Percentiles rank a stretch among this genome's conserved stretches.
phyloP scores from a whole-genome alignment of 2,329 filamentous ascomycete genomes.

The Colletotrichum acutatum region DNA sequence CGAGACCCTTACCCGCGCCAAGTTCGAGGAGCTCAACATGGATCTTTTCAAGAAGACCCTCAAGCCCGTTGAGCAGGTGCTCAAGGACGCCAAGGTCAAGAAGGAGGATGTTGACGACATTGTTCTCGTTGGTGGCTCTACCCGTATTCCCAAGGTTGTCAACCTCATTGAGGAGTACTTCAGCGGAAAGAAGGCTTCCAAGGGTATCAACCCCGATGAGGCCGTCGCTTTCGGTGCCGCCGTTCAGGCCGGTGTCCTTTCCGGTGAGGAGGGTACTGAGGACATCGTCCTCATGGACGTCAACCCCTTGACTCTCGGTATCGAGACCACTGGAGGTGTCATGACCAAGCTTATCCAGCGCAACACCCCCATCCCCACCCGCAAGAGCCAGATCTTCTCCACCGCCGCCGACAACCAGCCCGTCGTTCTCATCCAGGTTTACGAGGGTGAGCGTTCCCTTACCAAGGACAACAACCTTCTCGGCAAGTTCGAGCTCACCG shows the following conservation, averaged over 20 bases:
- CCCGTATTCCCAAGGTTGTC: slow-evolving; percentile 99
- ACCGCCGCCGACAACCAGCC: slow-evolving; percentile 97
- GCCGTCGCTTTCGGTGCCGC: slow-evolving; percentile 98
- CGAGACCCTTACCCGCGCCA: slow-evolving; percentile 96
- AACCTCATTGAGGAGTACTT: slow-evolving; percentile 93
- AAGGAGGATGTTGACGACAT: slow-evolving; percentile 96
- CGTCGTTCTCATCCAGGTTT: slow-evolving; percentile 94
- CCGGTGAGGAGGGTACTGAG: slow-evolving; percentile 84
- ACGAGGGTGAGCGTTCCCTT: slow-evolving; percentile 91
- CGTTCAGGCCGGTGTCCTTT: slow-evolving; percentile 95
- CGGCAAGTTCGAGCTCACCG: slow-evolving; percentile 97
- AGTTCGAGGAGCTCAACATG: slow-evolving; percentile 99
- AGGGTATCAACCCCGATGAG: slow-evolving; percentile 99
- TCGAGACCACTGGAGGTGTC: slow-evolving; percentile 96
- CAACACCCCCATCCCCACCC: slow-evolving; percentile 93
- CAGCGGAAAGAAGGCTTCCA: slow-evolving; percentile 93
- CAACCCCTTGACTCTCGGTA: slow-evolving; percentile 95
- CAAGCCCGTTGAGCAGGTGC: slow-evolving; percentile 97
- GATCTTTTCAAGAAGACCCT: slow-evolving; percentile 99
- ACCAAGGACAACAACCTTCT: slow-evolving; percentile 98
- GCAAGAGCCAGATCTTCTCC: slow-evolving; percentile 98
- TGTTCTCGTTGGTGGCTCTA: slow-evolving; percentile 97
- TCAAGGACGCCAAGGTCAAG: slow-evolving; percentile 98
- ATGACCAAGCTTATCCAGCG: slow-evolving; percentile 98
- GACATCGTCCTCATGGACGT: slow-evolving; percentile 95